phyloP scores from a whole-genome alignment of 495 filamentous ascomycete genomes.

The Astrothelium subdiscretum region DNA sequence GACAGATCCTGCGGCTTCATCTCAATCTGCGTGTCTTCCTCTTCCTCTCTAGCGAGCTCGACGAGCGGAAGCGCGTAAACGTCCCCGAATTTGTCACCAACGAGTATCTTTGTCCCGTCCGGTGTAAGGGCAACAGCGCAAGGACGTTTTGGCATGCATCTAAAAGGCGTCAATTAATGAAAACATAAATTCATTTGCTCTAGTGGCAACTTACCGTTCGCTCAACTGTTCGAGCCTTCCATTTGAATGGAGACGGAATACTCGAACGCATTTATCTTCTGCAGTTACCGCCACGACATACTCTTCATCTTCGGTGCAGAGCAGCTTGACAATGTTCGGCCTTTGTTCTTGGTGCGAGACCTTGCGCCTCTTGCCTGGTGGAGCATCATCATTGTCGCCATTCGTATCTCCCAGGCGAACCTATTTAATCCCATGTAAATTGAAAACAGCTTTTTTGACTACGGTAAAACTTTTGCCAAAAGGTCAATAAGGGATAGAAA shows the following conservation, averaged over 20 bases:
- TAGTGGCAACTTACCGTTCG: conserved; percentile 45
- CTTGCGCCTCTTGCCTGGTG: background rate
- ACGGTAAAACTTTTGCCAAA: too few species aligned
- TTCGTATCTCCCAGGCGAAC: background rate
- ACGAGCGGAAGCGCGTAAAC: conserved; percentile 81
- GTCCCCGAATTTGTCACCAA: conserved; percentile 91
- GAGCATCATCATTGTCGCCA: background rate
- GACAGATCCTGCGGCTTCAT: conserved; percentile 1
- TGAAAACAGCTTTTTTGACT: background rate
- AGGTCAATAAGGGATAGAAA: background rate
- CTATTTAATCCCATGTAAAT: background rate
- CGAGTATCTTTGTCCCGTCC: conserved; percentile 59
- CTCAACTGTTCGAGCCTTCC: conserved; percentile 57
- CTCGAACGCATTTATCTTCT: conserved; percentile 82
- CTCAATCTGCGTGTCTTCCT: conserved; percentile 2
- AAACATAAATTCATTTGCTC: background rate
- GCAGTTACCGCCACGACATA: conserved; percentile 68
- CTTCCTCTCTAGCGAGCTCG: conserved; percentile 6
- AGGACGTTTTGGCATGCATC: conserved; percentile 80
- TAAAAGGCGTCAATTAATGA: conserved; percentile 21
- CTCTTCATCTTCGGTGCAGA: conserved; percentile 45
- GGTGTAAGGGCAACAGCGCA: conserved; percentile 58
- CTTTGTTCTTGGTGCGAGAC: conserved; percentile 7
- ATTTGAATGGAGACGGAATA: conserved; percentile 53
- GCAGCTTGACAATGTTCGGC: conserved; percentile 25